Percentiles rank a stretch among this genome's conserved stretches.
phyloP scores from a whole-genome alignment of 2,329 filamentous ascomycete species.

The Alternaria arborescens region DNA sequence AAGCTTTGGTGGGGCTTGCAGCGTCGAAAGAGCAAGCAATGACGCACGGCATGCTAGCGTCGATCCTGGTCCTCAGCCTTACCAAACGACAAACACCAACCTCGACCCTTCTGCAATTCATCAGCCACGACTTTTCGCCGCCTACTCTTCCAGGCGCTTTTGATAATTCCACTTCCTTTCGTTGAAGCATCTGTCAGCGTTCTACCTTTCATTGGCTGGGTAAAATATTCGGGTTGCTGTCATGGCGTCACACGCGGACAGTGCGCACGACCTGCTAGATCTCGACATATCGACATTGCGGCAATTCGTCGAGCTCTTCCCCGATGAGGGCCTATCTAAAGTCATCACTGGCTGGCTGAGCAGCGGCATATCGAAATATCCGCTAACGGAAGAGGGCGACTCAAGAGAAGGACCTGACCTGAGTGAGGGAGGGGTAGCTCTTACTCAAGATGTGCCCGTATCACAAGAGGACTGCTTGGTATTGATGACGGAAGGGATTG shows the following conservation, averaged over 20 bases:
- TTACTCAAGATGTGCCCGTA: conserved; percentile 62
- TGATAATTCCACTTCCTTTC: not conserved
- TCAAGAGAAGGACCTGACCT: conserved; percentile 51
- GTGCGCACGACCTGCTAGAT: conserved; percentile 58
- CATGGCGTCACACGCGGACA: conserved; percentile 49
- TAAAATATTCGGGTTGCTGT: conserved; percentile 13
- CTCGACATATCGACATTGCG: conserved; percentile 81
- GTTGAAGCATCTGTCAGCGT: conserved; percentile 4
- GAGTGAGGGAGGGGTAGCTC: conserved; percentile 54
- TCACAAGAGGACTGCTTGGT: conserved; percentile 81
- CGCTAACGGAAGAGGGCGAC: conserved; percentile 54
- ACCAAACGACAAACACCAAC: conserved; percentile 35
- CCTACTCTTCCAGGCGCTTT: not conserved
- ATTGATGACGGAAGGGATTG: conserved; percentile 72
- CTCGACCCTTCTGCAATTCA: conserved; percentile 18
- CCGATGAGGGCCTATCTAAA: conserved; percentile 81
- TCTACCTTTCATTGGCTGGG: conserved; percentile 7
- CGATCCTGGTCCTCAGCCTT: conserved; percentile 37
- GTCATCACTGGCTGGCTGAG: conserved; percentile 83
- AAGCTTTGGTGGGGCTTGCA: conserved; percentile 21
- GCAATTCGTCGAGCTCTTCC: conserved; percentile 85
- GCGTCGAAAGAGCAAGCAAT: conserved; percentile 28
- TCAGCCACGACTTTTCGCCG: not conserved
- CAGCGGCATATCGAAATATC: conserved; percentile 85
- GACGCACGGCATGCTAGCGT: conserved; percentile 35